Base-by-base conservation (phyloP, 2,329 filamentous ascomycete genomes). In the Trichophyton simii region DNA sequence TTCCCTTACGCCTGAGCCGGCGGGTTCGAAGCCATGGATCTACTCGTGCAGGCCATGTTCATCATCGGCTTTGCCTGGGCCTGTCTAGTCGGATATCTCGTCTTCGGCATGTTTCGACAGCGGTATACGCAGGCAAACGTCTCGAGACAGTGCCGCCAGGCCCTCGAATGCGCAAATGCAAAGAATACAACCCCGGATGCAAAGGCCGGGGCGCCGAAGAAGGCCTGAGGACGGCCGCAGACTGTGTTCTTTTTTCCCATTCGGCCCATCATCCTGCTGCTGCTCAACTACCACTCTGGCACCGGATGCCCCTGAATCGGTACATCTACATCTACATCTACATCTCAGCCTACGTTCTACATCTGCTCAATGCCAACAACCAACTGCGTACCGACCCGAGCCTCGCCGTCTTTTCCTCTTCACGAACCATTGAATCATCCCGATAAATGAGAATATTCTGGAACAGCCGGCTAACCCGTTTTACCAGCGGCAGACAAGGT, bases 81-180 rank as follows among this genome's bases (percentile, higher is more conserved):
- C 22, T 63, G 62, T 36, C 65, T 66, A 41, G 63, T 66, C 60
- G 62, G 60, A 20, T 66, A 63, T 59, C 63, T 66, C n/a, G 65
- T 66, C 34, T 58, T 66, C 2, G 61, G 63, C 11, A 65, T 66
- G 61, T 65, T 59, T 48, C 63, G 63, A n/a, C 64, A 66, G 57
- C 62, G 63, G 28, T 66, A 63, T 28, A 62, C 60, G 3, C 60
- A 59, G 44, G 58, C 58, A 50, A 59, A 50, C 36, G 55, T 58
- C 18, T 42, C 55, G 55, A 58, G 18, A n/a, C 55, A 42, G 41
- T 42, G 41, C 28, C 55, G 41, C 41, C 34, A 58, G 55, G 55
- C 55, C n/a, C 34, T 58, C n/a, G 55, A 58, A 36, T 58, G 41
- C 22, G 34, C 41, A 34, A 41, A 41, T 58, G 22, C 55, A 28